Evolutionary conservation across 352 stramenopile species (phyloP), one percentile per base, ranked within the genome.

Genomic region (Blastocystis sp.): DNA sequence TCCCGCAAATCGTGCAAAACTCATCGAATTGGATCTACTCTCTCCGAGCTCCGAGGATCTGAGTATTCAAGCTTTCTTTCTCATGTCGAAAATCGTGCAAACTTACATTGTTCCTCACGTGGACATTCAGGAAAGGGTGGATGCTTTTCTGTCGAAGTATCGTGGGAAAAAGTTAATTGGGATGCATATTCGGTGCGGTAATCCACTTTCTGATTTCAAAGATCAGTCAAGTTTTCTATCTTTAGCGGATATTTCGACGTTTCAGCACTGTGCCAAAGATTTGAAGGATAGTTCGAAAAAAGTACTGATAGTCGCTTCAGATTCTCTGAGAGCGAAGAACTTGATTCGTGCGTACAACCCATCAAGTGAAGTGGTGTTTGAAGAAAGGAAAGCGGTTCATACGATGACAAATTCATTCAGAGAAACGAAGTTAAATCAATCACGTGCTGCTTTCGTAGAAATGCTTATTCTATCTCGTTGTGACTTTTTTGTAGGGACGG

Each of bases 141-240:
- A 29, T 5, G 47, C 53, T 6, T 34, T 47, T 37, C 56, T 84
- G 3, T 50, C 47, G 0, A 23, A 20, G 20, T 29, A 18, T 66
- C 8, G 6, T 2, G 53, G 53, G 18, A 18, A 54, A 26, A 50
- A 34, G 3, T 18, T 84, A 7, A 13, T 68, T 8, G 53, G 50
- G 13, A 26, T 84, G 47, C 73, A 84, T 37, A 84, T 84, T 47
- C 73, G 73, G 11, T 84, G 73, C 56, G 73, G 73, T 2, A 68
- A 69, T n/a, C 73, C 73, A 39, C 53, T 84, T 9, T 23, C 73
- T 9, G 73, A 84, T n/a, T 84, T 84, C 56, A 54, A 29, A 53
- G 73, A 84, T 29, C 73, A 84, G 34, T 23, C 73, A 0, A 66
- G 53, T 8, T 84, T 84, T 26, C 34, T 84, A 13, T 23, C 39